A percentile compares a stretch with the other conserved stretches of the same genome.
phyloP scores from a whole-genome alignment of 2,329 filamentous ascomycete genomes.

The Calonectria honghensis region DNA sequence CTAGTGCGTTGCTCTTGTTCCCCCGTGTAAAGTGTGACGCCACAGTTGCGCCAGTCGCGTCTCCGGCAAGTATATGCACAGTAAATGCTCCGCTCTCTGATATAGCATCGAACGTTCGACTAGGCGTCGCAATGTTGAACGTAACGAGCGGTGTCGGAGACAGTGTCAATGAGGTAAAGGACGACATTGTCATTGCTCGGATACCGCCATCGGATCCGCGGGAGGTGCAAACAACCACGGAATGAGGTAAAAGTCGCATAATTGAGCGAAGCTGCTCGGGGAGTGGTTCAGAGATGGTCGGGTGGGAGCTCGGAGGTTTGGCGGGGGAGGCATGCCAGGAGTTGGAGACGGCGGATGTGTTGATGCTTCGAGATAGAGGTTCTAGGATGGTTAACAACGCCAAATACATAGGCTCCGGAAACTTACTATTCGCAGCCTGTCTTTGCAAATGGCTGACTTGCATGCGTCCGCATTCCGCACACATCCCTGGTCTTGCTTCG shows the following conservation, averaged over 20 bases:
- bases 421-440: constrained; percentile 45
- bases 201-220: constrained; percentile 57
- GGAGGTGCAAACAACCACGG: constrained; percentile 74
- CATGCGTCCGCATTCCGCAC: constrained; percentile 15
- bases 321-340: constrained; percentile 58
- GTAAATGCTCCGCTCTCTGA: constrained; percentile 68
- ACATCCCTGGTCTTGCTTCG: neutral
- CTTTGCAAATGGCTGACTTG: neutral
- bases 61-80: constrained; percentile 72
- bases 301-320: constrained; percentile 60
- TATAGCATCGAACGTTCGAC: constrained; percentile 73
- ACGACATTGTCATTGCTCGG: constrained; percentile 76
- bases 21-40: constrained; percentile 72
- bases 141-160: constrained; percentile 71
- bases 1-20: constrained; percentile 65
- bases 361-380: constrained; percentile 38
- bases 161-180: constrained; percentile 74
- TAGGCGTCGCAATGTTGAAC: constrained; percentile 75
- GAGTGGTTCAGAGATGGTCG: constrained; percentile 58
- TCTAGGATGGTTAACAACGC: constrained; percentile 45
- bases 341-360: constrained; percentile 42
- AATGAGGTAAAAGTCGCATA: constrained; percentile 73
- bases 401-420: neutral
- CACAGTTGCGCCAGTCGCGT: constrained; percentile 67
- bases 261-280: constrained; percentile 70